Evolutionary conservation across 345 rosid genomes (phyloP), one percentile per base, ranked within the genome.

Genomic region (Erysimum cheiranthoides): DNA sequence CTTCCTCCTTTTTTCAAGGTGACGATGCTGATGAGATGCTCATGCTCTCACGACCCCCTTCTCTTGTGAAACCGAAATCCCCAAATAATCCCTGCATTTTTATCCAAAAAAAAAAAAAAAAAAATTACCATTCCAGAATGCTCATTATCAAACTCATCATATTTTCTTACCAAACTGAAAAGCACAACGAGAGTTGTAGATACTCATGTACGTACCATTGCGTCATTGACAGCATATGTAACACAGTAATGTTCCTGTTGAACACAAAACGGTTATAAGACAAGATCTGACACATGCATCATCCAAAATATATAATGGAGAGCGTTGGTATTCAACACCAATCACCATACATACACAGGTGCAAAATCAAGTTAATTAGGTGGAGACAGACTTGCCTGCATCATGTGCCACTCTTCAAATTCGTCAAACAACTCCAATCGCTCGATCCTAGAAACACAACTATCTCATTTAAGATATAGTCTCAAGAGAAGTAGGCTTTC

Each of bases 401-500:
- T 95, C 99, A 92, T 89, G 79, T 89, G 84, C 98, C 99, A 95
- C 80, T 95, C 97, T 82, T 95, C 99, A 78, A 92, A 88, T 85
- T 95, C 98, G 74, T 92, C 97, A 38, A 92, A 95, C 83, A 92
- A 78, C 84, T 92, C 97, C 87, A 89, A 80, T 78, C 89, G 82
- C 83, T 95, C 98, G 16, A 92, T 92, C 90, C 98, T 92, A 83
- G 53, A 34, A 74, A 83, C 69, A 78, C 21, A 75, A 46, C 10
- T 14, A 71, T 39, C 66, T 71, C 9, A 79, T 53, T 58, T 71
- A 80, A 64, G 66, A 72, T 70, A 40, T 70, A 40, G 13, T 71
- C 27, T 18, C 69, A 73, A 30, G 30, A 67, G 46, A 51, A 25
- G 72, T 10, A 54, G 69, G 78, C 71, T 70, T 76, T 71, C 74